Percentiles rank a stretch among this genome's conserved stretches.
Evolutionary conservation across 805 yeast species (phyloP).

Genomic region (Barnettozyma californica): DNA sequence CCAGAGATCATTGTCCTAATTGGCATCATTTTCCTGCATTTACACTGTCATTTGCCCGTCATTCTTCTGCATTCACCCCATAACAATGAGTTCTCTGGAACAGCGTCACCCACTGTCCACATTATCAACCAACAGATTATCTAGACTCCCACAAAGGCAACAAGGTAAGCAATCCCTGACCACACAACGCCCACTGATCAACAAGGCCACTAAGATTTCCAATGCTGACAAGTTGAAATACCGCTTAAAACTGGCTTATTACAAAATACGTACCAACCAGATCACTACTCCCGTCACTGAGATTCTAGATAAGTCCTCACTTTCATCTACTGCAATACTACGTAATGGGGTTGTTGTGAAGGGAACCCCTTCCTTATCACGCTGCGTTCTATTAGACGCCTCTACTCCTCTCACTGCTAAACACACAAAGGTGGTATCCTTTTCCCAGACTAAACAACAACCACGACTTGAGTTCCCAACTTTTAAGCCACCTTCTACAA

Average conservation of each 20-base stretch:
- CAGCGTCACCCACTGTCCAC: slow-evolving; percentile 18
- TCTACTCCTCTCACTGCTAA: slow-evolving; percentile 23
- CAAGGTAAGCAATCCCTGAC: background rate
- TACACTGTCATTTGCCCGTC: background rate
- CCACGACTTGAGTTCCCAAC: slow-evolving; percentile 4
- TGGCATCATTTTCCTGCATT: background rate
- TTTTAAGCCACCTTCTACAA: slow-evolving; percentile 1
- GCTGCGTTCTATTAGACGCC: slow-evolving; percentile 30
- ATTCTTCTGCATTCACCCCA: slow-evolving; percentile 1
- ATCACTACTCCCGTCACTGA: slow-evolving; percentile 28
- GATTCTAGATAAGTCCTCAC: slow-evolving; percentile 17
- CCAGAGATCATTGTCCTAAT: background rate
- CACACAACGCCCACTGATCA: background rate
- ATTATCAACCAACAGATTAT: slow-evolving; percentile 16
- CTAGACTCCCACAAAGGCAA: slow-evolving; percentile 2
- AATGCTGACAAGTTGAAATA: slow-evolving; percentile 39
- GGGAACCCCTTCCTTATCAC: slow-evolving; percentile 22
- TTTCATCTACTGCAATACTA: background rate
- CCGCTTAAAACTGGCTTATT: slow-evolving; percentile 47
- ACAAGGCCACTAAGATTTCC: background rate
- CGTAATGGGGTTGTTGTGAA: background rate
- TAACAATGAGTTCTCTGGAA: slow-evolving; percentile 16
- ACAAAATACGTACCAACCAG: slow-evolving; percentile 46
- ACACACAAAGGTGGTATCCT: slow-evolving; percentile 16
- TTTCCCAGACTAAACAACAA: slow-evolving; percentile 7